phyloP scores from a whole-genome alignment of 2,329 filamentous ascomycete genomes.

The Phyllosticta citribraziliensis region DNA sequence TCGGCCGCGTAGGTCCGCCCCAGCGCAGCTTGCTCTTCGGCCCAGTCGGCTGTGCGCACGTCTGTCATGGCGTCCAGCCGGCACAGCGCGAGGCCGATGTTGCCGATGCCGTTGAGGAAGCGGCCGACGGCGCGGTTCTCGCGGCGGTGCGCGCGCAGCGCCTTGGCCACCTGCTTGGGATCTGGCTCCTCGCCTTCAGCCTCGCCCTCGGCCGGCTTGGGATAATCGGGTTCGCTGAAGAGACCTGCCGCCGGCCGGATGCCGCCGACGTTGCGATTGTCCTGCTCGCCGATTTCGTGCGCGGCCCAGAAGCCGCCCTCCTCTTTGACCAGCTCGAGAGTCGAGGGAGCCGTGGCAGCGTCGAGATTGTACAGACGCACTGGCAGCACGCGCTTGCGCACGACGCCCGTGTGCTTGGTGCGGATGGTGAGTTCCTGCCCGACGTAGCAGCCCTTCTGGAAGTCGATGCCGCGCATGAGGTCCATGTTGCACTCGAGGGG shows the following conservation, averaged over 20 bases:
- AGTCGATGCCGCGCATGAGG: constrained; percentile 75
- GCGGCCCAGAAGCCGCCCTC: constrained; percentile 30
- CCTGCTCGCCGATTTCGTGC: constrained; percentile 40
- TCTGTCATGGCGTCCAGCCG: constrained; percentile 87
- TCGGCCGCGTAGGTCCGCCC: constrained; percentile 48
- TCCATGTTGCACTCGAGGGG: constrained; percentile 89
- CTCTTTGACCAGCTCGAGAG: constrained; percentile 1
- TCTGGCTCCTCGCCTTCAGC: constrained; percentile 24
- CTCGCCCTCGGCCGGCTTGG: constrained; percentile 37
- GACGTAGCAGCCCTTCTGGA: constrained; percentile 92
- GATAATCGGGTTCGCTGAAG: constrained; percentile 38
- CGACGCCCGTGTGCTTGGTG: constrained; percentile 87
- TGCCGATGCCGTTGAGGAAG: constrained; percentile 60
- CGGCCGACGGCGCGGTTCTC: background rate
- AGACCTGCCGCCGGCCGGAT: constrained; percentile 11
- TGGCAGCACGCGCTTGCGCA: constrained; percentile 81
- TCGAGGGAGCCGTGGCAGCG: background rate
- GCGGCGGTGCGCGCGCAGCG: background rate
- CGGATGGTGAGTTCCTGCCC: constrained; percentile 95
- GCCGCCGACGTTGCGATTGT: constrained; percentile 13
- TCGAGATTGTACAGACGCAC: constrained; percentile 53
- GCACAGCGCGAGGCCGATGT: constrained; percentile 78
- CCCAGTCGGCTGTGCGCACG: constrained; percentile 57
- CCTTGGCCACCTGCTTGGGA: constrained; percentile 32
- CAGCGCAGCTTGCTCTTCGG: constrained; percentile 14